Percentiles rank a stretch among this genome's conserved stretches.
These are phyloP conservation scores for Ceratobasidium sp. DNA, from an alignment of 1,284 basidiomycete species.

Conservation along the genomic window DNA sequence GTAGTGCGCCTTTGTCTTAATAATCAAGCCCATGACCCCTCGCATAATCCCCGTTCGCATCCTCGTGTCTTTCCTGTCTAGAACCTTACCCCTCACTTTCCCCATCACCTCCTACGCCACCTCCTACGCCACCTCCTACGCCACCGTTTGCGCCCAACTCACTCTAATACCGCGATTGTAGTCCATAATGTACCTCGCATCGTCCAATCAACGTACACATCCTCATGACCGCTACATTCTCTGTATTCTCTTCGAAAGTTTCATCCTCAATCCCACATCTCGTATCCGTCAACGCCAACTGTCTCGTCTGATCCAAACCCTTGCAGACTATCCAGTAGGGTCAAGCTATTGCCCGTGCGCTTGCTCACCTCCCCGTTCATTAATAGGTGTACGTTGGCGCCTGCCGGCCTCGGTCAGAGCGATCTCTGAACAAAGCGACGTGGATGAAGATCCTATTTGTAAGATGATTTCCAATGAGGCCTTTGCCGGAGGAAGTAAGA, in stretches of 20 bases:
- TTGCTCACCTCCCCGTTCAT: constrained; percentile 99
- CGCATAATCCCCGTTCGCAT: constrained; percentile 80
- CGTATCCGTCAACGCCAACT: constrained; percentile 91
- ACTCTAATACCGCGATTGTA: constrained; percentile 38
- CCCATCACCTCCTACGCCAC: constrained; percentile 75
- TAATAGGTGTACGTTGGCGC: constrained; percentile 97
- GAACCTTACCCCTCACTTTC: constrained; percentile 57
- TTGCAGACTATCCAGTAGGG: constrained; percentile 79
- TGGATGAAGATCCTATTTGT: constrained; percentile 97
- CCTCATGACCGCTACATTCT: constrained; percentile 97
- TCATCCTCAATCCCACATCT: constrained; percentile 98
- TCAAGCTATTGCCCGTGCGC: constrained; percentile 92
- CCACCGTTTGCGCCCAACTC: background rate
- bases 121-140: background rate
- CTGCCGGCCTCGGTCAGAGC: constrained; percentile 93
- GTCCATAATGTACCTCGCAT: constrained; percentile 76
- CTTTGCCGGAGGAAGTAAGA: constrained; percentile 99
- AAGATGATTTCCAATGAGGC: constrained; percentile 96
- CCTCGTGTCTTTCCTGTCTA: constrained; percentile 64
- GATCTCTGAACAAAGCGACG: constrained; percentile 93
- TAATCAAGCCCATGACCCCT: constrained; percentile 90
- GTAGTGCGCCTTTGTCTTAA: constrained; percentile 83
- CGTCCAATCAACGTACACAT: constrained; percentile 92
- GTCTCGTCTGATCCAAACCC: constrained; percentile 97
- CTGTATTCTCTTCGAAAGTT: constrained; percentile 99